These are phyloP conservation scores for Thalassiosira tumida DNA, from an alignment of 352 stramenopile species.

Conservation along the genomic window DNA sequence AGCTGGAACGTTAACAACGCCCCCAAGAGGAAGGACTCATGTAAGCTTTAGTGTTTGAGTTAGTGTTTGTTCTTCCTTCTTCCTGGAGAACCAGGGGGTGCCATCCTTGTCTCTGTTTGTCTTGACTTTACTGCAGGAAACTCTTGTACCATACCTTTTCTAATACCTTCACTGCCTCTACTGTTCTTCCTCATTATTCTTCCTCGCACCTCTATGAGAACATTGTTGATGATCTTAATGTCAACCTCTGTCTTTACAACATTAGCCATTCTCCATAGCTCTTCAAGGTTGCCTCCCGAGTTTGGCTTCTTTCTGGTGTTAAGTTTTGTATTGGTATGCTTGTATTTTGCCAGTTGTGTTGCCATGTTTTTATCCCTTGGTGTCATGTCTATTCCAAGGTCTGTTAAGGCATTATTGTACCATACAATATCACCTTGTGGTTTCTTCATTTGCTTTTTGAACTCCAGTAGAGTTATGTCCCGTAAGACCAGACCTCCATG, in stretches of 20 bases:
- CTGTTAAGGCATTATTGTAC: neutral
- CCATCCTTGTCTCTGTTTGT: neutral
- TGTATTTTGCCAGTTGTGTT: conserved; percentile 1
- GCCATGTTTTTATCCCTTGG: conserved; percentile 2
- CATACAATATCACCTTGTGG: neutral
- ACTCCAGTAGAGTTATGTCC: neutral
- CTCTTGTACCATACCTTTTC: neutral
- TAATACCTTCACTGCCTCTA: neutral
- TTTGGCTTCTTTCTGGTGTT: neutral
- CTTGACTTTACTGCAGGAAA: neutral
- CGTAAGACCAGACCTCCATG: neutral
- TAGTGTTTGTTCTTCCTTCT: neutral
- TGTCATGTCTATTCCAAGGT: neutral
- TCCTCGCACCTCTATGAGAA: neutral
- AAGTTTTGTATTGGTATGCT: neutral
- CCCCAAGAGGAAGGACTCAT: too few relatives aligned
- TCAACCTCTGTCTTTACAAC: neutral
- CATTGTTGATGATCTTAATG: conserved; percentile 1
- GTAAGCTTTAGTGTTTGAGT: neutral
- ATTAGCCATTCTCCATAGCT: neutral
- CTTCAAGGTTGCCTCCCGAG: neutral
- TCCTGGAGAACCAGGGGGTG: neutral
- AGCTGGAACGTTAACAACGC: too few relatives aligned
- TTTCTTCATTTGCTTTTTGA: conserved; percentile 1
- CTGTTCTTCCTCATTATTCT: neutral